phyloP scores from a whole-genome alignment of 1,139 yeast genomes.

The Candida sp. region DNA sequence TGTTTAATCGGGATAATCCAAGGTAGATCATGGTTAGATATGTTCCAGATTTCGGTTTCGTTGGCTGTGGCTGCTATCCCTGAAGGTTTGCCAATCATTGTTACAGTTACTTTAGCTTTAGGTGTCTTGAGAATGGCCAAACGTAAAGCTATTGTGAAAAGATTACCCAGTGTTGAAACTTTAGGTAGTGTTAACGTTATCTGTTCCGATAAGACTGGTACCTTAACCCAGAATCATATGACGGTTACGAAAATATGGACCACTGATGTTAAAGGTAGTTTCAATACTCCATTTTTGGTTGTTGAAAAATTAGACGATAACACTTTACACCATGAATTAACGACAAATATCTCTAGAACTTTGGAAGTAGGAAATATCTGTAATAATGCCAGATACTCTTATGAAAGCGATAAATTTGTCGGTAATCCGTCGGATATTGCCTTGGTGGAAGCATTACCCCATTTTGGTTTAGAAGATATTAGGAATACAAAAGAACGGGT shows the following conservation, averaged over 20 bases:
- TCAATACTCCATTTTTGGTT: conserved; percentile 42
- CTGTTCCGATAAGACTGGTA: conserved; percentile 95
- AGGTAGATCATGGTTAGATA: conserved; percentile 92
- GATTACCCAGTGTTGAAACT: conserved; percentile 94
- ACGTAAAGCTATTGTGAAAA: conserved; percentile 86
- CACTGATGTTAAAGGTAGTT: conserved; percentile 59
- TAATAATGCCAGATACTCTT: conserved; percentile 72
- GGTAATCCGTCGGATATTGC: conserved; percentile 98
- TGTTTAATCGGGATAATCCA: conserved; percentile 83
- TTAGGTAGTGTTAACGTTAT: conserved; percentile 93
- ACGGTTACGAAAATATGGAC: conserved; percentile 88
- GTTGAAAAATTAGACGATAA: conserved; percentile 44
- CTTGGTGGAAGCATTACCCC: conserved; percentile 66
- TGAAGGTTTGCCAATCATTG: conserved; percentile 95
- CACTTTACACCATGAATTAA: conserved; percentile 40
- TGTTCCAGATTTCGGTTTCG: conserved; percentile 96
- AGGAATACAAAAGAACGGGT: conserved; percentile 58
- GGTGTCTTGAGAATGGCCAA: conserved; percentile 96
- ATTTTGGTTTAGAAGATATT: conserved; percentile 68
- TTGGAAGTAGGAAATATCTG: conserved; percentile 74
- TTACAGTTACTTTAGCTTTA: conserved; percentile 90
- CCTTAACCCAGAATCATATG: conserved; percentile 92
- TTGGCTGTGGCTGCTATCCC: conserved; percentile 98
- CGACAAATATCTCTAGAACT: conserved; percentile 50
- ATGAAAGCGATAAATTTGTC: conserved; percentile 66